Conservation (phyloP, 78 protist genomes). For the Dictyostelium brefeldianum region DNA sequence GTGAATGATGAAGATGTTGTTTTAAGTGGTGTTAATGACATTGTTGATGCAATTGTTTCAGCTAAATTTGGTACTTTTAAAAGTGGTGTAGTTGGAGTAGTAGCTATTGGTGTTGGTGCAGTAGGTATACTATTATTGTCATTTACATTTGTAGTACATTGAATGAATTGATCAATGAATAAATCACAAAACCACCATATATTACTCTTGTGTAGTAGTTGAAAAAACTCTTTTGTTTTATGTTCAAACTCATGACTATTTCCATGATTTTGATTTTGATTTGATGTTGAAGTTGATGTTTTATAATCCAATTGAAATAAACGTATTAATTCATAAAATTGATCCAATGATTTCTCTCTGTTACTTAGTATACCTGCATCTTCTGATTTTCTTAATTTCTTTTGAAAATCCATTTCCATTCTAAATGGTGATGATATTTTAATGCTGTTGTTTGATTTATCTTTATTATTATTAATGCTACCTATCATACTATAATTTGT, state of each 20-base stretch:
- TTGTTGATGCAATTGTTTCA: conserved; percentile 4
- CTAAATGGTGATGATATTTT: conserved; percentile 49
- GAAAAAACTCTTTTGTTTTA: conserved; percentile 40
- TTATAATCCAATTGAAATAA: conserved; percentile 22
- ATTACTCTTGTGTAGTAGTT: not conserved
- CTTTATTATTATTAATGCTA: not conserved
- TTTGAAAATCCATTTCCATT: conserved; percentile 41
- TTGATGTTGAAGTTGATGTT: too few relatives aligned
- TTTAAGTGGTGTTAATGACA: not conserved
- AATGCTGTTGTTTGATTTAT: not conserved
- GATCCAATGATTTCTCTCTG: conserved; percentile 51
- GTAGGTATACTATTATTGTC: not conserved
- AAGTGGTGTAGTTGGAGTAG: not conserved
- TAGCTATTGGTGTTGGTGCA: not conserved
- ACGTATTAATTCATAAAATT: conserved; percentile 40
- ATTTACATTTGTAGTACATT: not conserved
- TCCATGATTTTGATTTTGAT: conserved; percentile 5
- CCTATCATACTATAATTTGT: not conserved
- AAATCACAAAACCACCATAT: conserved; percentile 82
- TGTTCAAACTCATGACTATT: not conserved
- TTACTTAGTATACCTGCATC: conserved; percentile 14
- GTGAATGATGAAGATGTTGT: not conserved
- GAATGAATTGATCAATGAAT: conserved; percentile 52
- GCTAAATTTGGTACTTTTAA: not conserved
- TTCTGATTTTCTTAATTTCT: conserved; percentile 40